Base-by-base conservation (phyloP, 352 stramenopile genomes). In the Pythium oligandrum region DNA sequence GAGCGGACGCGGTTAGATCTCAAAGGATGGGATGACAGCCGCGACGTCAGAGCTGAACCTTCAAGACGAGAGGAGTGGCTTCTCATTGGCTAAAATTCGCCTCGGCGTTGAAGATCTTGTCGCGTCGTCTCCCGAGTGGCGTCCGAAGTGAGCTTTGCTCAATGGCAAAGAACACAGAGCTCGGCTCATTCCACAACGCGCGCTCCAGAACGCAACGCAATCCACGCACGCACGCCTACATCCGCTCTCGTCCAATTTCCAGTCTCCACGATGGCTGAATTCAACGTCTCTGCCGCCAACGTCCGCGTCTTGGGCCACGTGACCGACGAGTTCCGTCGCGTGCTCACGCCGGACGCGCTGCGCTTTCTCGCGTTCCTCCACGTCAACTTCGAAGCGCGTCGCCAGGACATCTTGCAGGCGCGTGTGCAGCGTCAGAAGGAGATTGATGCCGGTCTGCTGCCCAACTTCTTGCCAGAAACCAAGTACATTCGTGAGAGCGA, bases 341-440 rank as follows among this genome's bases (percentile, higher is more conserved):
- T 98, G 45, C 70, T 97, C 39, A 97, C 88, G 17, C 83, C 86
- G 3, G 88, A 97, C 54, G 90, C 92, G 17, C 72, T 98, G 40
- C 83, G 87, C 54, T 98, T 98, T 63, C 73, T 98, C 10, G 90
- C 78, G 11, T 93, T 92, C 64, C 71, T 98, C 44, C 92, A 95
- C 53, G 61, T 75, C 40, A 79, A 94, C 54, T 98, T 97, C 61
- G 87, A 97, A 63, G 40, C 63, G n/a, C 55, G 52, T 4, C 64
- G 64, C 44, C 61, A 67, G 49, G 42, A 69, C 35, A 51, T 72
- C 10, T 44, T 70, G 38, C 40, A 33, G 5, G 57, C 64, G 44
- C 82, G 82, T 48, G 63, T 82, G 40, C 52, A 78, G 55, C 63
- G 79, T 65, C 65, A 86, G 75, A 63, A 74, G 63, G 78, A 88